Base-by-base conservation (phyloP, 495 filamentous ascomycete genomes). In the Neurospora sp. region DNA sequence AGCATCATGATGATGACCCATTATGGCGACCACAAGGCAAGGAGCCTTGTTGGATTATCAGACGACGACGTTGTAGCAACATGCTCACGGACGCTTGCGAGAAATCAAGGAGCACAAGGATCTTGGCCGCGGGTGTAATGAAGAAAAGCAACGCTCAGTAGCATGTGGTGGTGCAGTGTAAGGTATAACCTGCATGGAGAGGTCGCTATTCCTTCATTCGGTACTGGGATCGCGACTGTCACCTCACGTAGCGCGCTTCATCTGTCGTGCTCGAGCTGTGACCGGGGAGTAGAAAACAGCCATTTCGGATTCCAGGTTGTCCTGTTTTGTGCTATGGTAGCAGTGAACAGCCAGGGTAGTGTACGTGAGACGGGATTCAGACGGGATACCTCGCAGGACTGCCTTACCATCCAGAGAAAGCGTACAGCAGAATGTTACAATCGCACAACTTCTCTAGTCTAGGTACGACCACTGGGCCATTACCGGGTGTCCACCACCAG, bases 161-260 rank as follows among this genome's bases (percentile, higher is more conserved):
- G 53, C 53, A 65, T 35, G 27, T 35, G 27, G 27, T 35, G 14
- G 27, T 65, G 53, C 53, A 35, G 27, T 35, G 48, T 59, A 3
- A 65, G 27, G 27, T 35, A 31, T 35, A 9, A 18, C 48, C 53
- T 65, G 27, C 53, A 65, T 65, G 14, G 53, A 65, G 27, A 31
- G 53, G 53, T 65, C 18, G 14, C 53, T 65, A 35, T 4, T 59
- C 20, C 48, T 59, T 59, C 20, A 27, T 72, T 45, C 41, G 72
- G 72, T 70, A 70, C 72, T 70, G 72, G 72, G 42, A 70, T 70
- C 48, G 65, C 68, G 16, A 73, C 72, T 69, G 53, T 65, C 53
- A 65, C 27, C 53, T 65, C 53, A 65, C 1, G 68, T 35, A 73
- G 72, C 39, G 65, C 72, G 68, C 65, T 38, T 45, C 72, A 72